Percentiles rank a stretch among this genome's conserved stretches.
phyloP scores from a whole-genome alignment of 2,329 filamentous ascomycete genomes.

The Paecilomyces formosus region DNA sequence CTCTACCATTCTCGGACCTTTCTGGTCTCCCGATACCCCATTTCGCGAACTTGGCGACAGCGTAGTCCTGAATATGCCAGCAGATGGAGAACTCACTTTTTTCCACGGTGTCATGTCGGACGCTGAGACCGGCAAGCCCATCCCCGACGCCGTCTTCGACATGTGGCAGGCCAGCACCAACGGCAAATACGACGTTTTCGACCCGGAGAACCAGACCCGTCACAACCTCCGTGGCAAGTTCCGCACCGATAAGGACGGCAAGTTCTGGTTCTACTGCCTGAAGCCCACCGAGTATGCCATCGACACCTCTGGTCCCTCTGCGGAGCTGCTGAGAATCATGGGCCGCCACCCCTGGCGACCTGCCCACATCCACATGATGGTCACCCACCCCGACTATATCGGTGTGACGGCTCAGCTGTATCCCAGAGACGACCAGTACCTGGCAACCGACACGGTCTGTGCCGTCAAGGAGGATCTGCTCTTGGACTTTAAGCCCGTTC shows the following conservation, averaged over 20 bases:
- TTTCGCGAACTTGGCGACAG: slow-evolving; percentile 60
- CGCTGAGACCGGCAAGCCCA: slow-evolving; percentile 57
- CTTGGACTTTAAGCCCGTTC: slow-evolving; percentile 49
- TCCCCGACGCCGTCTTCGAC: slow-evolving; percentile 63
- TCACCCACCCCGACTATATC: slow-evolving; percentile 49
- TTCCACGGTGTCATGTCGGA: slow-evolving; percentile 66
- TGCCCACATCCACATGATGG: slow-evolving; percentile 55
- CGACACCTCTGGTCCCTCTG: slow-evolving; percentile 50
- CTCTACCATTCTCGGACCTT: slow-evolving; percentile 67
- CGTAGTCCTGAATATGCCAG: slow-evolving; percentile 55
- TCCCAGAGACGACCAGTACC: slow-evolving; percentile 51
- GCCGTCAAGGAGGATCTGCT: slow-evolving; percentile 56
- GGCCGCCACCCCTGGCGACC: slow-evolving; percentile 55
- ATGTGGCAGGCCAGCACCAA: slow-evolving; percentile 73
- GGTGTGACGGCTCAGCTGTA: slow-evolving; percentile 53
- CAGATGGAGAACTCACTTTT: slow-evolving; percentile 52
- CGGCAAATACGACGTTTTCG: slow-evolving; percentile 70
- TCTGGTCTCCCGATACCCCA: slow-evolving; percentile 69
- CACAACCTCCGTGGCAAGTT: slow-evolving; percentile 76
- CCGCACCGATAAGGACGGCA: slow-evolving; percentile 60
- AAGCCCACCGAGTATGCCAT: slow-evolving; percentile 67
- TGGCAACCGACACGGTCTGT: slow-evolving; percentile 53
- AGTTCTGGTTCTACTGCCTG: slow-evolving; percentile 68
- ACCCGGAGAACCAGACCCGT: slow-evolving; percentile 60
- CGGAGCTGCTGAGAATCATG: slow-evolving; percentile 45